Conservation (phyloP, 768 basidiomycete genomes). For the Kwoniella botswanensis region DNA sequence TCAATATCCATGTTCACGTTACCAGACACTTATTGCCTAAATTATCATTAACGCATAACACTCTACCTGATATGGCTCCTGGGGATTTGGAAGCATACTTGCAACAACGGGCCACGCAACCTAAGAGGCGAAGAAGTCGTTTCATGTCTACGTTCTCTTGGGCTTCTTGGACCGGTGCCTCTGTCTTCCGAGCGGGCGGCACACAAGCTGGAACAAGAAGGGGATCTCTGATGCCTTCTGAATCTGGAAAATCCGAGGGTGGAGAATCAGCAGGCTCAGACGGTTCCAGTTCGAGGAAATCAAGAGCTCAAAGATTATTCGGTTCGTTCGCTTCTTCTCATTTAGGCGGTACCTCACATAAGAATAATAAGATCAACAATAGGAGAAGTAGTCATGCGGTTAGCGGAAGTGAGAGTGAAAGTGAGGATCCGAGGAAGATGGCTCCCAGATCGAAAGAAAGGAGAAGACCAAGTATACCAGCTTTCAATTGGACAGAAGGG, state of each 20-base stretch:
- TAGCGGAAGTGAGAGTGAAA: conserved; percentile 16
- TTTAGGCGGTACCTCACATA: neutral
- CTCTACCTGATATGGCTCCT: conserved; percentile 7
- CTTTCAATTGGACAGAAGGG: conserved; percentile 43
- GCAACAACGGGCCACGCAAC: conserved; percentile 14
- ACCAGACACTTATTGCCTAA: conserved; percentile 36
- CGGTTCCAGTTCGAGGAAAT: neutral
- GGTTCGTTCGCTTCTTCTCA: conserved; percentile 1
- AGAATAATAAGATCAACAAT: neutral
- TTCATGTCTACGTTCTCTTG: conserved; percentile 42
- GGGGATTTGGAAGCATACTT: conserved; percentile 28
- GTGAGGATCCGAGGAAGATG: neutral
- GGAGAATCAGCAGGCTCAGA: neutral
- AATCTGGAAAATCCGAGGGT: conserved; percentile 12
- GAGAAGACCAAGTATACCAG: conserved; percentile 18
- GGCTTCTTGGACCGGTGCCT: conserved; percentile 35
- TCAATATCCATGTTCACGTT: conserved; percentile 44
- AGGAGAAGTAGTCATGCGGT: conserved; percentile 16
- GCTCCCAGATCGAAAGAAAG: neutral
- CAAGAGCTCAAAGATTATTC: neutral
- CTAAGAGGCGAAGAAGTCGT: conserved; percentile 25
- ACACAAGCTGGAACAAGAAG: conserved; percentile 27
- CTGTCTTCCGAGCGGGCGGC: conserved; percentile 1
- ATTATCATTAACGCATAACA: conserved; percentile 17
- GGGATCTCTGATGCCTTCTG: conserved; percentile 27